Evolutionary conservation across 495 filamentous ascomycete species (phyloP).

Genomic region (Hypoxylon rickii): DNA sequence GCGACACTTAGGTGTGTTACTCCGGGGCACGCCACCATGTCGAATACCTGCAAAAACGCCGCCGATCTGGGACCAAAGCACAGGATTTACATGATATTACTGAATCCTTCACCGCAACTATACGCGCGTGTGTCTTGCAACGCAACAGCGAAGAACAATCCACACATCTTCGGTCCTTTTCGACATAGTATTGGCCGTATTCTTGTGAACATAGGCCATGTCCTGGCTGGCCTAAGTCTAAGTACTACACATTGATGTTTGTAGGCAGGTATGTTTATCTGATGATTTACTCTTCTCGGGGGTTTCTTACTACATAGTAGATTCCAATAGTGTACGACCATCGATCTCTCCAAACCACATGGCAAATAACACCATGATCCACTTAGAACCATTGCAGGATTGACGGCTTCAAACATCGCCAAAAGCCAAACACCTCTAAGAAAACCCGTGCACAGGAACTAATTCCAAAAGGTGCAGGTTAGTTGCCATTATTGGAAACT

Average conservation of each 20-base stretch:
- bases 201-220: too few species aligned
- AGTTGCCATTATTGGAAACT: constrained; percentile 1
- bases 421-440: not conserved
- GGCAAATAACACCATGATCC: constrained; percentile 13
- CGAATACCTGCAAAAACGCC: constrained; percentile 8
- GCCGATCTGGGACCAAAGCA: constrained; percentile 11
- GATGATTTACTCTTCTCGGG: too few species aligned
- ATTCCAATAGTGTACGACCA: not conserved
- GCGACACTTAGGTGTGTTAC: constrained; percentile 9
- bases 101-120: constrained; percentile 28
- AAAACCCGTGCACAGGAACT: not conserved
- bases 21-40: constrained; percentile 14
- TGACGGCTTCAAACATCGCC: not conserved
- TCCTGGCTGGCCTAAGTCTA: too few species aligned
- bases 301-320: too few species aligned
- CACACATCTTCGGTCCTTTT: constrained; percentile 17
- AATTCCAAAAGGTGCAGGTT: not conserved
- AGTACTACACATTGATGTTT: too few species aligned
- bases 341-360: constrained; percentile 1
- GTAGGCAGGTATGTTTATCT: too few species aligned
- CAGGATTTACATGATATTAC: constrained; percentile 15
- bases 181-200: too few species aligned
- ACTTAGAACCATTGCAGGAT: constrained; percentile 2
- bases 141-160: constrained; percentile 2
- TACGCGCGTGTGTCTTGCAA: constrained; percentile 8